These are phyloP conservation scores for Backusella luteola DNA, from an alignment of 192 early-diverging fungal species.

Conservation along the genomic window DNA sequence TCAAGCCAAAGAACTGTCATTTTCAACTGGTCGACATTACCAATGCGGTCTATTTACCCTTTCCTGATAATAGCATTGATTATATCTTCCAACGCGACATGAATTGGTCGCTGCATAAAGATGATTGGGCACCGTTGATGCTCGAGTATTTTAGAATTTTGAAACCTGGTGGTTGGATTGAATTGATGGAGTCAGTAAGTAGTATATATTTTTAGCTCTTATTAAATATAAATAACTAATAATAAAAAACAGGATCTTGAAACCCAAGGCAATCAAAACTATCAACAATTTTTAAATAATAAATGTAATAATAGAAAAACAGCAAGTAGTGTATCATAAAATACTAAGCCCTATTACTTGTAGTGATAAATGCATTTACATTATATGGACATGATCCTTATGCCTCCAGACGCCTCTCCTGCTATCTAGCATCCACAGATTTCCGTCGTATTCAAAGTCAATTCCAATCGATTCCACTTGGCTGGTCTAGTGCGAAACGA, in stretches of 20 bases:
- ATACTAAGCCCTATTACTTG: neutral
- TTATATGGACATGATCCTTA: slow-evolving; percentile 24
- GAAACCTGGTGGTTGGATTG: slow-evolving; percentile 35
- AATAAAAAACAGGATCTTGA: slow-evolving; percentile 28
- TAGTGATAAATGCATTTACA: neutral
- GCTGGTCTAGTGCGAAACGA: slow-evolving; percentile 17
- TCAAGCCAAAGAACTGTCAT: slow-evolving; percentile 21
- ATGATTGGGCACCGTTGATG: slow-evolving; percentile 21
- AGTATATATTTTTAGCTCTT: neutral
- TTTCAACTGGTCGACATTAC: slow-evolving; percentile 24
- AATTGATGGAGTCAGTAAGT: slow-evolving; percentile 20
- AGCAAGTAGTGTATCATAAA: neutral
- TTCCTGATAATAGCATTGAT: slow-evolving; percentile 31
- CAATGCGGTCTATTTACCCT: slow-evolving; percentile 16
- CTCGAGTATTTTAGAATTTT: slow-evolving; percentile 25
- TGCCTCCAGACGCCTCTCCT: slow-evolving; percentile 22
- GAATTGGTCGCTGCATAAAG: slow-evolving; percentile 12
- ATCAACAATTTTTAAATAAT: slow-evolving; percentile 26
- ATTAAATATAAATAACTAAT: neutral
- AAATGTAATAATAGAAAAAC: slow-evolving; percentile 15
- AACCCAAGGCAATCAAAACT: slow-evolving; percentile 13
- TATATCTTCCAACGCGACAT: slow-evolving; percentile 31
- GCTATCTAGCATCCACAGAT: slow-evolving; percentile 18
- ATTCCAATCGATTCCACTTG: slow-evolving; percentile 34
- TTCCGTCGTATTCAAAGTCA: slow-evolving; percentile 30